Base-by-base conservation (phyloP, 108 stramenopile species). In the Cyclotella cryptica region DNA sequence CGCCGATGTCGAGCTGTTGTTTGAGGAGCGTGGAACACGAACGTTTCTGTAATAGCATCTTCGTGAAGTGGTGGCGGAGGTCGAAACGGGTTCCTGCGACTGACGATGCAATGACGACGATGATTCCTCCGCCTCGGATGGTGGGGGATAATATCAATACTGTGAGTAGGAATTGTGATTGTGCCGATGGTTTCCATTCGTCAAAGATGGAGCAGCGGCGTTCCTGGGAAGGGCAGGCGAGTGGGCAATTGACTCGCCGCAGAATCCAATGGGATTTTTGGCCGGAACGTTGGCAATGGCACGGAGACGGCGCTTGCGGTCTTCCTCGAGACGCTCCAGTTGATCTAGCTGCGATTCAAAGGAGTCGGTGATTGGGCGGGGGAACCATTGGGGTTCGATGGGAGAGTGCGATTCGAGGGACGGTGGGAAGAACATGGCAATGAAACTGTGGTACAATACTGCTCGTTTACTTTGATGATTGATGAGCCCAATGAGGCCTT, bases 101-200 rank as follows among this genome's bases (percentile, higher is more conserved):
- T 59, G 59, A 55, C 39, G 27, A 52, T 42, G 41, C 40, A 28
- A 46, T n/a, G 21, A 59, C 35, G 78, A 39, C 29, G 57, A 9
- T 12, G 71, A 39, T 24, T 46, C 40, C 11, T 45, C n/a, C n/a
- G n/a, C n/a, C n/a, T n/a, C 45, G 1, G 63, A 30, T 15, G 64
- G 71, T 0, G 78, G 78, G 10, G 78, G 78, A 51, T 79, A 79
- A 51, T 79, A 79, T 53, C 78, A 41, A 79, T 72, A 45, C 45
- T 64, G 55, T 0, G 64, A 21, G 57, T 79, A 79, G 15, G 51
- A 19, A 24, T 71, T 61, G 5, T 26, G 24, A 9, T 27, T 19
- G 28, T 10, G 22, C 7, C 54, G 18, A 14, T 2, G 0, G 43
- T 45, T 43, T 15, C 19, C 22, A 13, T 39, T 17, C 0, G 28